phyloP scores from a whole-genome alignment of 208 protist species.

The Angomonas ambiguus region DNA sequence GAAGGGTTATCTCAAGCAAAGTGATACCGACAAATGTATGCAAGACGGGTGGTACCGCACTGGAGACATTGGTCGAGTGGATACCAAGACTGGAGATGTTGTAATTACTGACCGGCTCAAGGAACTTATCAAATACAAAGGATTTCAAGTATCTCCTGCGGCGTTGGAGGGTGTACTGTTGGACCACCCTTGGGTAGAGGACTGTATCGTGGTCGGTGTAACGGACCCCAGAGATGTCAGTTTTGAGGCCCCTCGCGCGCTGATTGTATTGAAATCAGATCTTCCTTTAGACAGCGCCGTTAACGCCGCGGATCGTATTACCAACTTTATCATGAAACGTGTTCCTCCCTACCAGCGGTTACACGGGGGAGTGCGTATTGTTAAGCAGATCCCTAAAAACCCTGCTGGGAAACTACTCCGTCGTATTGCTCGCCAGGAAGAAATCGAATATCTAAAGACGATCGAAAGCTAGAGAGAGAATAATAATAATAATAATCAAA shows the following conservation, averaged over 20 bases:
- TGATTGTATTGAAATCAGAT: conserved; percentile 41
- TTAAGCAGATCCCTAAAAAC: conserved; percentile 55
- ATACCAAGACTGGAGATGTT: conserved; percentile 32
- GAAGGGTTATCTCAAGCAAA: conserved; percentile 57
- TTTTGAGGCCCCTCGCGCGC: conserved; percentile 67
- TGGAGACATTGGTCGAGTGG: conserved; percentile 63
- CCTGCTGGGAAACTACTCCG: conserved; percentile 76
- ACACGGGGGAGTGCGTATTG: conserved; percentile 59
- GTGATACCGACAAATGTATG: conserved; percentile 30
- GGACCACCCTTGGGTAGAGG: conserved; percentile 46
- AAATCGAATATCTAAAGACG: conserved; percentile 25
- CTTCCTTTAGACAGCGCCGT: conserved; percentile 23
- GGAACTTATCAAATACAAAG: conserved; percentile 91
- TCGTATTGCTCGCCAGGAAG: conserved; percentile 30
- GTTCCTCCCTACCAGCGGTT: conserved; percentile 68
- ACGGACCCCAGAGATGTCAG: conserved; percentile 33
- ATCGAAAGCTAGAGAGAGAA: not conserved
- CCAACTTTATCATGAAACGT: conserved; percentile 28
- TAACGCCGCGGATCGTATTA: conserved; percentile 35
- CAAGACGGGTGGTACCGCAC: conserved; percentile 67
- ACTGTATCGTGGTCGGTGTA: conserved; percentile 67
- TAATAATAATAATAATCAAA: conserved; percentile 5
- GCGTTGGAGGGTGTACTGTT: conserved; percentile 67
- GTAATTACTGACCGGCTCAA: conserved; percentile 76
- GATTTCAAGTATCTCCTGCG: conserved; percentile 84